Evolutionary conservation across 108 stramenopile genomes (phyloP).

Genomic region (Pseudonitzschia delicatissima): DNA sequence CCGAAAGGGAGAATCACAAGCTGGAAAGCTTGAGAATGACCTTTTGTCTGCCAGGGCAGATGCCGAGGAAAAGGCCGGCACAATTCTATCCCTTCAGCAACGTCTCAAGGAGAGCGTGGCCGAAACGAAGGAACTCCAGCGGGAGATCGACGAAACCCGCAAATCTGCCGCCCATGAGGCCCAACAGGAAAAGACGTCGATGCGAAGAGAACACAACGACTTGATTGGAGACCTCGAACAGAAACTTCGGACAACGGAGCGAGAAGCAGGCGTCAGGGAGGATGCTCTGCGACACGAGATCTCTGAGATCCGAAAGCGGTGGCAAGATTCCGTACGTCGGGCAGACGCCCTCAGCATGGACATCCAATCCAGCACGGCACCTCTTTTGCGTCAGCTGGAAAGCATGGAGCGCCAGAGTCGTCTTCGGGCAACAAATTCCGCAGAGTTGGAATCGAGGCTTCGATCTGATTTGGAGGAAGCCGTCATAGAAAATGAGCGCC

Average conservation of each 20-base stretch:
- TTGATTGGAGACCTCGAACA: slow-evolving; percentile 62
- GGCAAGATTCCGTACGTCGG: slow-evolving; percentile 85
- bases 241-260: slow-evolving; percentile 69
- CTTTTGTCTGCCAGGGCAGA: slow-evolving; percentile 53
- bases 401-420: slow-evolving; percentile 76
- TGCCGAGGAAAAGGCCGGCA: slow-evolving; percentile 50
- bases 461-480: slow-evolving; percentile 71
- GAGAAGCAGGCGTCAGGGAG: slow-evolving; percentile 74
- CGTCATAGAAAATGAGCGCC: slow-evolving; percentile 56
- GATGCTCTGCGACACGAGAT: slow-evolving; percentile 85
- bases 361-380: slow-evolving; percentile 77
- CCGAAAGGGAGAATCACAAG: slow-evolving; percentile 63
- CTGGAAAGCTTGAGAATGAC: slow-evolving; percentile 64
- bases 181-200: slow-evolving; percentile 51
- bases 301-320: slow-evolving; percentile 71
- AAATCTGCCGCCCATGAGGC: slow-evolving; percentile 54
- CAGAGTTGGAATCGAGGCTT: slow-evolving; percentile 70
- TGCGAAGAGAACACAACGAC: slow-evolving; percentile 66
- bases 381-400: slow-evolving; percentile 76
- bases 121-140: slow-evolving; percentile 50
- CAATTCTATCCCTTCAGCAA: slow-evolving; percentile 63
- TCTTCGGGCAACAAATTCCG: slow-evolving; percentile 61
- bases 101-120: slow-evolving; percentile 63
- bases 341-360: slow-evolving; percentile 81
- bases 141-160: slow-evolving; percentile 47